Evolutionary conservation across 148 eudicot genomes (phyloP).

Genomic region (Spergularia marina): DNA sequence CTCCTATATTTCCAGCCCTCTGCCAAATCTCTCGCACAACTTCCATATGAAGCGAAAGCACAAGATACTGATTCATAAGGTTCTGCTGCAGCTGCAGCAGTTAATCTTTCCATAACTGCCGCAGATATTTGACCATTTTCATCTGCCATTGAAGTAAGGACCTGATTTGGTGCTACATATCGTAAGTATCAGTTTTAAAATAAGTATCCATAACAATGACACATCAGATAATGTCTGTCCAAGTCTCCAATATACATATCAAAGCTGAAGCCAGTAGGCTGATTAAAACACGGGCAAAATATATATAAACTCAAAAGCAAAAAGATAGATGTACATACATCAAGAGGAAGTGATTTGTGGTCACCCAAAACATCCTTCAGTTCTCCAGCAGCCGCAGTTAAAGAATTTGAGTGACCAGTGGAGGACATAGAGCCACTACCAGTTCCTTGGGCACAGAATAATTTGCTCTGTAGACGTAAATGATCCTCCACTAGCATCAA

Average conservation of each 20-base stretch:
- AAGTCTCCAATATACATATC: neutral
- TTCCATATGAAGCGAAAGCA: constrained; percentile 97
- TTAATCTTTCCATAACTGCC: constrained; percentile 77
- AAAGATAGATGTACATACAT: constrained; percentile 49
- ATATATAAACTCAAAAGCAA: neutral
- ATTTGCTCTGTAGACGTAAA: constrained; percentile 86
- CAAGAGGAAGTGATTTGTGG: constrained; percentile 63
- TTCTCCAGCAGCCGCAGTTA: constrained; percentile 40
- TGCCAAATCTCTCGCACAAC: constrained; percentile 75
- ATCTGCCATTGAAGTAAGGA: constrained; percentile 90
- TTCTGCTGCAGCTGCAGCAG: constrained; percentile 96
- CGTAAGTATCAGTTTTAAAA: constrained; percentile 14
- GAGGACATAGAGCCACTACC: constrained; percentile 42
- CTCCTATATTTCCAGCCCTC: constrained; percentile 97
- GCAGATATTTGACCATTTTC: constrained; percentile 77
- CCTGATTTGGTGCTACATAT: constrained; percentile 40
- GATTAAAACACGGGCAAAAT: neutral
- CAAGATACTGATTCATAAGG: constrained; percentile 94
- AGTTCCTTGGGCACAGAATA: constrained; percentile 41
- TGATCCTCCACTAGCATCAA: constrained; percentile 99
- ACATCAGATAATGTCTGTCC: neutral
- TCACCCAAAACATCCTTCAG: constrained; percentile 38
- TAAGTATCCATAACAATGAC: constrained; percentile 2
- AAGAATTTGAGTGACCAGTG: constrained; percentile 35
- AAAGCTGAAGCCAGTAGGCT: neutral